Evolutionary conservation across 805 yeast species (phyloP), one percentile per base, ranked within the genome.

Genomic region (Wickerhamomyces strasburgensis): DNA sequence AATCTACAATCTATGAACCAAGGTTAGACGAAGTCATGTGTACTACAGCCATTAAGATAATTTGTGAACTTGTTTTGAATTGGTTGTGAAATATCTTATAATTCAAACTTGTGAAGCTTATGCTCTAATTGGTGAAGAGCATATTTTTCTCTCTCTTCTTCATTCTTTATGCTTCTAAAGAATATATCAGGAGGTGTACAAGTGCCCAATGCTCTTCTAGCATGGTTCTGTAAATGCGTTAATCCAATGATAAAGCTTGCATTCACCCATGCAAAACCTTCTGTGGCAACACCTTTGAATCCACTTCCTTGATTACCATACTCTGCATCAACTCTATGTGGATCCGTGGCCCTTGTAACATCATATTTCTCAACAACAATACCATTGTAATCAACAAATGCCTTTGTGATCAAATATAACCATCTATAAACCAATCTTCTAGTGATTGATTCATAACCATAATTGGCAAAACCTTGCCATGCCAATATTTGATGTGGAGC

Each of bases 241-340:
- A 87, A 63, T 0, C 96, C 96, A 43, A 83, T 58, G 19, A 82
- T 52, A 60, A 75, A 88, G 49, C 93, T 79, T 5, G 98, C 83
- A 64, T 90, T 90, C 35, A 90, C 96, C 98, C 98, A 90, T 1
- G 98, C 98, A 60, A 90, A 90, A 1, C 98, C 98, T 62, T 93
- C 97, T 6, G 84, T 80, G 0, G 95, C 95, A 29, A 84, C 96
- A 32, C 96, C 96, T 57, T 84, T 83, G 56, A 88, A 85, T 43
- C 82, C 95, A 1, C 85, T 71, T 8, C 98, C 98, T 61, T 93
- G 98, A 57, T 90, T 90, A 16, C 98, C 98, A 60, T 90, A 90
- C 58, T 90, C 97, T 0, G 97, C 98, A 45, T 82, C 87, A 17
- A 93, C 97, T 44, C 80, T 74, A 57, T 90, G 97, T 1, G 97